Evolutionary conservation across 2,329 filamentous ascomycete species (phyloP), one percentile per base, ranked within the genome.

Genomic region (Ophiostoma angusticollis): DNA sequence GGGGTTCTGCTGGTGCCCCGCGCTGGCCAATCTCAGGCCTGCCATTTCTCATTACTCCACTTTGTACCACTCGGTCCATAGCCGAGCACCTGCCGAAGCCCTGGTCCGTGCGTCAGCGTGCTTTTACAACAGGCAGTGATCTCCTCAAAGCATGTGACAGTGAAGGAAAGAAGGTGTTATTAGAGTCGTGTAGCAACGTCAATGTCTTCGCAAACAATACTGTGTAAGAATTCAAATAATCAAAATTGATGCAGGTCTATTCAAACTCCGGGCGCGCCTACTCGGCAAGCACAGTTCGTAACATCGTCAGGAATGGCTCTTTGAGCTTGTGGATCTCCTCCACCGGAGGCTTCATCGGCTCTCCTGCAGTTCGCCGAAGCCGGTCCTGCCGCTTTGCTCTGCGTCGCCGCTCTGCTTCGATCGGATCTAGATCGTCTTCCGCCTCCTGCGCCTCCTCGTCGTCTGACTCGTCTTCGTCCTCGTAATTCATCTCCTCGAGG

Each of bases 351-450:
- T 94, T 95, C 37, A 68, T 64, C 1, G 86, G 86, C 62, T 94
- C 85, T 23, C 86, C 86, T 1, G 86, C 85, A 31, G 73, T 80
- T 38, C 85, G 69, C 47, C 84, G 72, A 38, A 98, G 67, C 43
- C 81, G 74, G 54, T 94, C 87, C 54, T 87, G 83, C 49, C 72
- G 76, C 64, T 79, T 83, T 8, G 75, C 71, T 46, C 89, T 70
- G 44, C 84, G 70, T 52, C 78, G 81, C 43, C 89, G 68, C 65
- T 96, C 91, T 6, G 84, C 83, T 45, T 78, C 78, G 47, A 98
- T 93, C 1, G 89, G 86, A 53, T 96, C 87, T 44, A 83, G 60
- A 42, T 87, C 79, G 41, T 93, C 84, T 37, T 84, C 79, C 11
- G 70, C 74, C 40, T 80, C 79, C n/a, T 80, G 68, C 48, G 80